phyloP scores from a whole-genome alignment of 495 filamentous ascomycete genomes.

The Penicillium mononematosum region DNA sequence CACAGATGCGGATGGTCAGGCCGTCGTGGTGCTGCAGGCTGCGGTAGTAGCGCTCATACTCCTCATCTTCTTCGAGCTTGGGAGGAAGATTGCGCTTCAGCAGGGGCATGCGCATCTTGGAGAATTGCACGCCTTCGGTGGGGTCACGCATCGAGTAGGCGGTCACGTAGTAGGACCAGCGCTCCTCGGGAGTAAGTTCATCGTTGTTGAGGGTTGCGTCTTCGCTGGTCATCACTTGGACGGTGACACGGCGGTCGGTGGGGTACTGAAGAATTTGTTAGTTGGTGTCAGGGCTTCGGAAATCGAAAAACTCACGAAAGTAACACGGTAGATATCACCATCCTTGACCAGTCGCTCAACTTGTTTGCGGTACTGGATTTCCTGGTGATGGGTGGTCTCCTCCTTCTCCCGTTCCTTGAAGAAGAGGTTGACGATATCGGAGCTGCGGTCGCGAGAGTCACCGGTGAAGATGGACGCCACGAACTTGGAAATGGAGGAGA shows the following conservation, averaged over 20 bases:
- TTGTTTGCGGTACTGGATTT: constrained; percentile 82
- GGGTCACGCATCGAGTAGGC: constrained; percentile 83
- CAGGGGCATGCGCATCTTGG: constrained; percentile 63
- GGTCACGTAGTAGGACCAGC: constrained; percentile 92
- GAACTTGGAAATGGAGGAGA: constrained; percentile 72
- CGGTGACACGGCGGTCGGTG: constrained; percentile 53
- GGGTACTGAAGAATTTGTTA: constrained; percentile 42
- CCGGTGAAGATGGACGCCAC: constrained; percentile 69
- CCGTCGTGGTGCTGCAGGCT: constrained; percentile 67
- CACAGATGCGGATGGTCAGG: constrained; percentile 74
- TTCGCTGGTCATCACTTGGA: constrained; percentile 74
- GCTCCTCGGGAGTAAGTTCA: constrained; percentile 55
- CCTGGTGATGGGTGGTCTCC: constrained; percentile 77
- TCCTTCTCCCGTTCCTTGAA: constrained; percentile 75
- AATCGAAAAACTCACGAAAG: constrained; percentile 64
- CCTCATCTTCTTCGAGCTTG: constrained; percentile 50
- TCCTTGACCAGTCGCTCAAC: constrained; percentile 86
- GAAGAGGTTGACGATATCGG: constrained; percentile 79
- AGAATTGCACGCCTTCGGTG: constrained; percentile 77
- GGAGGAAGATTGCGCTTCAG: constrained; percentile 72
- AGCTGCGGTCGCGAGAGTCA: constrained; percentile 87
- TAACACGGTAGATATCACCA: constrained; percentile 82
- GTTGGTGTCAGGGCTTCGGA: constrained; percentile 13
- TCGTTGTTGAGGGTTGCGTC: constrained; percentile 74
- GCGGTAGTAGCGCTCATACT: constrained; percentile 47